Evolutionary conservation across 805 yeast species (phyloP).

Genomic region (Spathaspora passalidarum): DNA sequence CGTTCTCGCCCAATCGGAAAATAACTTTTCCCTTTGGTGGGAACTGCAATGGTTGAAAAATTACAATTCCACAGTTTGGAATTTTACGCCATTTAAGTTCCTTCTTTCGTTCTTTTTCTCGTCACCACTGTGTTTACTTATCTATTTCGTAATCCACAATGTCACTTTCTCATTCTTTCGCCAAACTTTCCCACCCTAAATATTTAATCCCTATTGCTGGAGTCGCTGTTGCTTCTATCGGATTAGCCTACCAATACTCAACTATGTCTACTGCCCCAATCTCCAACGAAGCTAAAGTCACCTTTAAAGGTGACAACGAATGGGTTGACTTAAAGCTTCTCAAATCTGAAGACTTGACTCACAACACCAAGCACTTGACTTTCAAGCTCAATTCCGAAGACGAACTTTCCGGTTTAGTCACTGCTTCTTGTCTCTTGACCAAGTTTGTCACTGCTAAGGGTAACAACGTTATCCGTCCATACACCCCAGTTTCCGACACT

Average conservation of each 20-base stretch:
- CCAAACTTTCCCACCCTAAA: conserved; percentile 24
- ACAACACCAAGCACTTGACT: conserved; percentile 64
- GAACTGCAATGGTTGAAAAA: not conserved
- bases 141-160: not conserved
- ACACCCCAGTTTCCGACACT: conserved; percentile 79
- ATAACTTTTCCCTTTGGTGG: not conserved
- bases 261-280: conserved; percentile 16
- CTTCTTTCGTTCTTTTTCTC: not conserved
- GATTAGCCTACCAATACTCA: conserved; percentile 29
- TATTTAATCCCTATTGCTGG: conserved; percentile 27
- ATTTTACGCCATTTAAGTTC: not conserved
- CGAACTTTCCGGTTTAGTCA: conserved; percentile 68
- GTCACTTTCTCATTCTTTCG: conserved; percentile 8
- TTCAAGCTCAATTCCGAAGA: conserved; percentile 69
- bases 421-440: conserved; percentile 79
- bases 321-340: conserved; percentile 70
- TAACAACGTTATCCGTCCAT: conserved; percentile 79
- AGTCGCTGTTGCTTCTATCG: conserved; percentile 30
- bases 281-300: conserved; percentile 37
- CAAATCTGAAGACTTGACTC: conserved; percentile 47
- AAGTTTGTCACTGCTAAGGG: conserved; percentile 85
- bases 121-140: not conserved
- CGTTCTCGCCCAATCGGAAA: not conserved
- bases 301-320: conserved; percentile 55
- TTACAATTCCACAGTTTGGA: not conserved